Evolutionary conservation across 768 basidiomycete species (phyloP).

Genomic region (Boletus pseudopeckii): DNA sequence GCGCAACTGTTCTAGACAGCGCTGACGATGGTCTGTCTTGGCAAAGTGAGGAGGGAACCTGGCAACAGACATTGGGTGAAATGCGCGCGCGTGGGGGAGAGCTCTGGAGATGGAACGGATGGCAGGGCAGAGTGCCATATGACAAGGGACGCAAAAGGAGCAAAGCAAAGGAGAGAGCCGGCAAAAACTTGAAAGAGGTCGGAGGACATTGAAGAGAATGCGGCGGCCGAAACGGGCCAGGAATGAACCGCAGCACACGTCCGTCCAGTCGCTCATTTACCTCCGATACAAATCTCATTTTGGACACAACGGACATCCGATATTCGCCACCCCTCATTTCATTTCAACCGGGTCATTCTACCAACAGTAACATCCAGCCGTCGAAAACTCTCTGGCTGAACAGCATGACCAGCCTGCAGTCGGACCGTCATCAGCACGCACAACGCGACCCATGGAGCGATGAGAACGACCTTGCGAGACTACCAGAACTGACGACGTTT

Average conservation of each 20-base stretch:
- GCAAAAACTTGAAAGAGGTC: background rate
- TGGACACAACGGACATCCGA: background rate
- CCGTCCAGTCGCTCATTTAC: background rate
- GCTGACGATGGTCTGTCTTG: slow-evolving; percentile 49
- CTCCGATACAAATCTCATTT: background rate
- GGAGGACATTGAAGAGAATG: background rate
- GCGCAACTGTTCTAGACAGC: slow-evolving; percentile 56
- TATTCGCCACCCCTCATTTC: background rate
- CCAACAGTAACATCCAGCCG: background rate
- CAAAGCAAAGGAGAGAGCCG: background rate
- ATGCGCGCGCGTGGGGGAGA: background rate
- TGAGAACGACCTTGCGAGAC: slow-evolving; percentile 9
- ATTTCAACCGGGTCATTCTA: background rate
- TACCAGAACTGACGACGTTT: slow-evolving; percentile 77
- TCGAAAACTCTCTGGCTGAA: background rate
- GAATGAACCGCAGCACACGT: too few species aligned
- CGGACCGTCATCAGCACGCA: background rate
- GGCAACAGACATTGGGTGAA: slow-evolving; percentile 28
- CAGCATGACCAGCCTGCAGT: background rate
- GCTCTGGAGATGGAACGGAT: background rate
- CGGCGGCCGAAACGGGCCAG: background rate
- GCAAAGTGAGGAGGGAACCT: slow-evolving; percentile 48
- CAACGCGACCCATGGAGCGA: background rate
- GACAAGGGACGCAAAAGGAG: background rate
- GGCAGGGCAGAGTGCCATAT: slow-evolving; percentile 6